Base-by-base conservation (phyloP, 2,329 filamentous ascomycete species). In the Ilyonectria robusta region DNA sequence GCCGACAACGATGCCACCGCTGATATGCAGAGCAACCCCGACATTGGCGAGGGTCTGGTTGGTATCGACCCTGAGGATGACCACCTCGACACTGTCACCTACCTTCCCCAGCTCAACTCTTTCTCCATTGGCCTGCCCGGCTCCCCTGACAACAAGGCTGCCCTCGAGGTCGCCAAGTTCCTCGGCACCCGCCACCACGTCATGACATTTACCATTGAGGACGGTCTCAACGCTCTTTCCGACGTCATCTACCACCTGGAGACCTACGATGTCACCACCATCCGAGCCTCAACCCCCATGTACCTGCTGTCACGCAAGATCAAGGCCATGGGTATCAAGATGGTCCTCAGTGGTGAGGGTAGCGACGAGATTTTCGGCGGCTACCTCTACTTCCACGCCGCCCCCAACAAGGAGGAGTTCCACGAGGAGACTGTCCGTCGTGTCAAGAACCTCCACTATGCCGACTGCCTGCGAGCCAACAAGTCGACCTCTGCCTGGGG, bases 311-410 rank as follows among this genome's bases (percentile, higher is more conserved):
- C 94, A 69, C 92, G 97, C 81, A 99, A 99, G 88, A 99, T 99
- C 87, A 99, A 99, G 88, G 96, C 95, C 40, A 95, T 98, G 91
- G 96, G 96, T 71, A 93, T 99, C 79, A 99, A 99, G 90, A 99
- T 99, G 96, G 96, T 99, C 64, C 88, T 99, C 69, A 97, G 93
- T 77, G 96, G 96, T 69, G 96, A 99, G 84, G 96, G 96, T 56
- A 96, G 93, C 78, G 96, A 99, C 81, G 96, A 99, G 85, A 98
- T 98, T 80, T 98, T 98, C 75, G 96, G 96, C 70, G 96, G 96
- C 59, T 99, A 99, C 83, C 90, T 99, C 21, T 99, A 99, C 88
- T 99, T 99, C 90, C 94, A 97, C 83, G 93, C 92, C 68, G 96
- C 96, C 2, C 96, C 96, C 23, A 88, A 94, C 86, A 95, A 93